Conservation (phyloP, 768 basidiomycete genomes). For the Tylopilus subfusipes region DNA sequence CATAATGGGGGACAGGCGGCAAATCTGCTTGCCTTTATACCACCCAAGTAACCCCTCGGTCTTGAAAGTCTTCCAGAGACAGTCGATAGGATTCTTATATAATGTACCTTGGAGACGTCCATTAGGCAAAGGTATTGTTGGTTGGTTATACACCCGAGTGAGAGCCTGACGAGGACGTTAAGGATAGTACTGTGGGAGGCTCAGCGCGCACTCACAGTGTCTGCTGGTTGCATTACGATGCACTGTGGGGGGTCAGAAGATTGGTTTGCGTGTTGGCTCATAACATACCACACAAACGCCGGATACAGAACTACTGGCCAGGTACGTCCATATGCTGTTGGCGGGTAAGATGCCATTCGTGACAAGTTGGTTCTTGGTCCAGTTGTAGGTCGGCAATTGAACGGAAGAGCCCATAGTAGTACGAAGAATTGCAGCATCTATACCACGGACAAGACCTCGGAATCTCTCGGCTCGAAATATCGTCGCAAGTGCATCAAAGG, state of each 20-base stretch:
- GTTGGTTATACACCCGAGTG: slow-evolving; percentile 96
- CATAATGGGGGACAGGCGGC: background rate
- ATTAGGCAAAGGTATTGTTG: slow-evolving; percentile 65
- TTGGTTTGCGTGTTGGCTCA: background rate
- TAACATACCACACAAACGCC: slow-evolving; percentile 84
- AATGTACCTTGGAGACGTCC: slow-evolving; percentile 71
- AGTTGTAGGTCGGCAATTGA: slow-evolving; percentile 94
- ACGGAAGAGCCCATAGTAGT: slow-evolving; percentile 96
- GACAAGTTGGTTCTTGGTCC: slow-evolving; percentile 80
- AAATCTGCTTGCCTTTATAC: slow-evolving; percentile 74
- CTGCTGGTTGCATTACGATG: slow-evolving; percentile 91
- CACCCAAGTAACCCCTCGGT: slow-evolving; percentile 88
- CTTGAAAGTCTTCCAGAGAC: slow-evolving; percentile 93
- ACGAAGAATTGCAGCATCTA: slow-evolving; percentile 89
- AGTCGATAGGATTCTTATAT: slow-evolving; percentile 92
- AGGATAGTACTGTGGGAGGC: background rate
- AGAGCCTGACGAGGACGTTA: slow-evolving; percentile 48
- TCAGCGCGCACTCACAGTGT: slow-evolving; percentile 58
- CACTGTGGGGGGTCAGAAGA: slow-evolving; percentile 44
- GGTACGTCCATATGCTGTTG: slow-evolving; percentile 81
- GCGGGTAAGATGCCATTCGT: slow-evolving; percentile 63
- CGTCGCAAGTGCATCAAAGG: slow-evolving; percentile 74
- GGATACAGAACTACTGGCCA: slow-evolving; percentile 84
- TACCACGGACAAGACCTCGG: slow-evolving; percentile 82
- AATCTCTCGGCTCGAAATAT: slow-evolving; percentile 77